A percentile compares a stretch with the other conserved stretches of the same genome.
Evolutionary conservation across 225 moss, liverwort and hornwort species (phyloP).

Genomic region (Polytrichum formosum): DNA sequence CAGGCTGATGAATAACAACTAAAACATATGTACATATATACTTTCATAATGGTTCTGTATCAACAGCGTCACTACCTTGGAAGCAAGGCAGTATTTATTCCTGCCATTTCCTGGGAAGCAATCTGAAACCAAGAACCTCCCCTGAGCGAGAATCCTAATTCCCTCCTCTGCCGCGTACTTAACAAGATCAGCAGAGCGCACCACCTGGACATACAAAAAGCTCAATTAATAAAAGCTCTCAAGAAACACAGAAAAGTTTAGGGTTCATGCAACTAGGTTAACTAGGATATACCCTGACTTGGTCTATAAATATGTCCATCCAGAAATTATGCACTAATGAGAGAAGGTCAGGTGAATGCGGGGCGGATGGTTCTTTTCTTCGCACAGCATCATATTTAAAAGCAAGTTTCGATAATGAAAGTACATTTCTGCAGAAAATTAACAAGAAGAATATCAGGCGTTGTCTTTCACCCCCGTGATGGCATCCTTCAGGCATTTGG

Average conservation of each 20-base stretch:
- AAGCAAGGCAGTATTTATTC: conserved; percentile 80
- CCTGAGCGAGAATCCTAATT: conserved; percentile 50
- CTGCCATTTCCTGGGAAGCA: conserved; percentile 85
- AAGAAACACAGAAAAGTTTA: too few relatives aligned
- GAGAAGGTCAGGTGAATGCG: too few relatives aligned
- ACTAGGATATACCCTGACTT: too few relatives aligned
- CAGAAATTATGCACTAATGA: too few relatives aligned
- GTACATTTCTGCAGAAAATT: too few relatives aligned
- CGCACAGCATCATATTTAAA: too few relatives aligned
- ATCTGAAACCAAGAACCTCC: conserved; percentile 57
- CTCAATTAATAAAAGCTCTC: too few relatives aligned
- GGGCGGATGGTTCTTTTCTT: too few relatives aligned
- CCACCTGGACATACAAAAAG: conserved; percentile 39
- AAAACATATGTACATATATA: neutral
- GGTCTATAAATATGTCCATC: too few relatives aligned
- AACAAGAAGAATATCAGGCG: too few relatives aligned
- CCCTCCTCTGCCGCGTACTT: conserved; percentile 71
- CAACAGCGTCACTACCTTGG: conserved; percentile 43
- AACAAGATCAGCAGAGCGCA: conserved; percentile 61
- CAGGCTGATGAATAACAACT: neutral
- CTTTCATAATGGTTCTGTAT: neutral
- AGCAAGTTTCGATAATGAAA: too few relatives aligned
- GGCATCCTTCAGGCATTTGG: conserved; percentile 70
- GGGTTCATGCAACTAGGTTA: too few relatives aligned
- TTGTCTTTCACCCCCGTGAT: conserved; percentile 49